These are phyloP conservation scores for Talaromyces liani DNA, from an alignment of 495 filamentous ascomycete species.

Conservation along the genomic window DNA sequence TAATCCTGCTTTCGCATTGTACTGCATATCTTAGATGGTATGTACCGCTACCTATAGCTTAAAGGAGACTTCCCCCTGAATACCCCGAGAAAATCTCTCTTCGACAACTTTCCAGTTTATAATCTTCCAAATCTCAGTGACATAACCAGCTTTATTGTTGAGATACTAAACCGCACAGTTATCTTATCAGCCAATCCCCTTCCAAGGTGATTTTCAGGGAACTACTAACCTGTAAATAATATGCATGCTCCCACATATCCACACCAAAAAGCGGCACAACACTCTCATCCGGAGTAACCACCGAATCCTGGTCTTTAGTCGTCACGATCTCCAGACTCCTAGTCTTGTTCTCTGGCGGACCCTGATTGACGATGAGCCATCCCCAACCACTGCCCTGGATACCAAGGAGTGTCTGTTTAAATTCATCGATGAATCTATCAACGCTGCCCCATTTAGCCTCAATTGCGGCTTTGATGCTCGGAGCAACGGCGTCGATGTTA, in stretches of 20 bases:
- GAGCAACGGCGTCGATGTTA: slow-evolving; percentile 49
- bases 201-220: slow-evolving; percentile 10
- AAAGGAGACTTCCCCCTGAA: slow-evolving; percentile 7
- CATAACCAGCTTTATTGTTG: slow-evolving; percentile 95
- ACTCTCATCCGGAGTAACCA: slow-evolving; percentile 54
- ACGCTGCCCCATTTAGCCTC: slow-evolving; percentile 63
- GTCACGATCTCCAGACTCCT: slow-evolving; percentile 62
- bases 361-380: slow-evolving; percentile 57
- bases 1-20: too few species aligned
- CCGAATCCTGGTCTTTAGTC: slow-evolving; percentile 85
- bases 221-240: slow-evolving; percentile 46
- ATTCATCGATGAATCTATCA: slow-evolving; percentile 58
- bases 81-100: slow-evolving; percentile 52
- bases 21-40: too few species aligned
- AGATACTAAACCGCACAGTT: slow-evolving; percentile 65
- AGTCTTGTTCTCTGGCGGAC: slow-evolving; percentile 35
- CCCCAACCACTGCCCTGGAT: slow-evolving; percentile 94
- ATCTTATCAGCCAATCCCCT: slow-evolving; percentile 15
- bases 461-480: slow-evolving; percentile 53
- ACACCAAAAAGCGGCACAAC: slow-evolving; percentile 71
- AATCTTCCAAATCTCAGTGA: slow-evolving; percentile 89
- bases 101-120: slow-evolving; percentile 93
- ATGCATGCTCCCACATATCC: slow-evolving; percentile 96
- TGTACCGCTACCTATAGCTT: not conserved
- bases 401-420: slow-evolving; percentile 63